A percentile compares a stretch with the other conserved stretches of the same genome.
These are phyloP conservation scores for Fusarium sp. DNA, from an alignment of 2,329 filamentous ascomycete genomes.

Conservation along the genomic window DNA sequence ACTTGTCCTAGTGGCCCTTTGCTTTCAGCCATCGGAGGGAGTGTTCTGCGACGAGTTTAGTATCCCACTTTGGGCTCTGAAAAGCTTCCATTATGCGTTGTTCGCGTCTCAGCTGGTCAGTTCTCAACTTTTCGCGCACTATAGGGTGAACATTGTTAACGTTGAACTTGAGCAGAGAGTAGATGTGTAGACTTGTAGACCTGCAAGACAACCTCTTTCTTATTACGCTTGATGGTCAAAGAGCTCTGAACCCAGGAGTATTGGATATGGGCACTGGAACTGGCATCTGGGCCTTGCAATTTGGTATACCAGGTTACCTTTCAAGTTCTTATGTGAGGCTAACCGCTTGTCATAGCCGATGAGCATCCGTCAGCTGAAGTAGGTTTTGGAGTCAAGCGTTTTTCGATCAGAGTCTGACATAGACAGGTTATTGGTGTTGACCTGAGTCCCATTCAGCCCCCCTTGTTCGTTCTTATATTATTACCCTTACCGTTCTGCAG, in stretches of 20 bases:
- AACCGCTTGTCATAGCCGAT: constrained; percentile 7
- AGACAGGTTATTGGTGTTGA: constrained; percentile 23
- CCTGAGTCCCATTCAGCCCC: constrained; percentile 20
- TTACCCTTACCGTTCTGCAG: rapidly evolving
- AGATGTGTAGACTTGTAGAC: no score
- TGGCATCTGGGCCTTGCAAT: constrained; percentile 25
- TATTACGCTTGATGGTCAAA: constrained; percentile 18
- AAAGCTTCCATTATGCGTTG: no score
- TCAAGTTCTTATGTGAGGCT: not conserved
- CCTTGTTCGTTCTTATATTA: constrained; percentile 1
- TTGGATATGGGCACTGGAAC: constrained; percentile 28
- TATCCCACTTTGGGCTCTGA: no score
- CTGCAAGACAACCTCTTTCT: constrained; percentile 19
- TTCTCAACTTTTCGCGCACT: no score
- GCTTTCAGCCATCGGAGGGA: no score
- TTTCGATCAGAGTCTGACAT: not conserved
- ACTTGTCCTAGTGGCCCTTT: no score
- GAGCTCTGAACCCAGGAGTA: constrained; percentile 24
- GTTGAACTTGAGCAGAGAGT: no score
- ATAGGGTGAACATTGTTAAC: no score
- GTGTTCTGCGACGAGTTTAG: no score
- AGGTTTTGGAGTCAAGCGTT: rapidly evolving
- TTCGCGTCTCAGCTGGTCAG: no score
- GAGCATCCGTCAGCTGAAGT: constrained; percentile 22
- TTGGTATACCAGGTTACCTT: not conserved